Evolutionary conservation across 768 basidiomycete genomes (phyloP), one percentile per base, ranked within the genome.

Genomic region (Peribolospora kevripleyi): DNA sequence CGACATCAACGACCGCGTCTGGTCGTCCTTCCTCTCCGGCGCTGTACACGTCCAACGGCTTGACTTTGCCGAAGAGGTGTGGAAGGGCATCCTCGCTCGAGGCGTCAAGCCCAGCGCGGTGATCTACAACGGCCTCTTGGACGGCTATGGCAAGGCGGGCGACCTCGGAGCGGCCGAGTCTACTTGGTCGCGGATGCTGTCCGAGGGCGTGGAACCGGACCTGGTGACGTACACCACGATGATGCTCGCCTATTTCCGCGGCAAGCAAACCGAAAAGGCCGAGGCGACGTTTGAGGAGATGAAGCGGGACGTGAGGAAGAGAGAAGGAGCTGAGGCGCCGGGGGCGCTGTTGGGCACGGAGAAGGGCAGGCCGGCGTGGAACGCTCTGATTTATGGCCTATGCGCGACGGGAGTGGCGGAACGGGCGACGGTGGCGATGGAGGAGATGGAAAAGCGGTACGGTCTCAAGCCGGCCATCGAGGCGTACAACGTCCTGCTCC

Each of bases 401-500:
- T 72, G 91, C 36, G 60, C 65, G 55, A 62, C 61, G 53, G 65
- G 63, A 3, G 63, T 63, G 7, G 59, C 63, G 7, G 55, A 57
- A 3, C 65, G 69, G 6, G 76, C 74, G 5, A 58, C 67, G 3
- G 59, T 60, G 3, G 52, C 76, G 3, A 64, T 75, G 43, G 61
- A 68, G 6, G 64, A 68, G 48, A 72, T 76, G 68, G 57, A 62
- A 25, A 51, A 52, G 1, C 60, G 25, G 25, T 25, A 67, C 46
- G 80, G 80, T 1, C 79, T 80, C 6, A 68, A 70, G 38, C 80
- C 81, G 8, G 81, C 86, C 62, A 68, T 83, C 38, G 70, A 80
- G 50, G 78, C 84, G 2, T 81, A 80, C 71, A 95, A 93, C 69
- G 83, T 76, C 2, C 71, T 93, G 61, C 69, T 97, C 52, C 71